Percentiles rank a stretch among this genome's conserved stretches.
These are phyloP conservation scores for Neonectria coccinea DNA, from an alignment of 2,329 filamentous ascomycete species.

Conservation along the genomic window DNA sequence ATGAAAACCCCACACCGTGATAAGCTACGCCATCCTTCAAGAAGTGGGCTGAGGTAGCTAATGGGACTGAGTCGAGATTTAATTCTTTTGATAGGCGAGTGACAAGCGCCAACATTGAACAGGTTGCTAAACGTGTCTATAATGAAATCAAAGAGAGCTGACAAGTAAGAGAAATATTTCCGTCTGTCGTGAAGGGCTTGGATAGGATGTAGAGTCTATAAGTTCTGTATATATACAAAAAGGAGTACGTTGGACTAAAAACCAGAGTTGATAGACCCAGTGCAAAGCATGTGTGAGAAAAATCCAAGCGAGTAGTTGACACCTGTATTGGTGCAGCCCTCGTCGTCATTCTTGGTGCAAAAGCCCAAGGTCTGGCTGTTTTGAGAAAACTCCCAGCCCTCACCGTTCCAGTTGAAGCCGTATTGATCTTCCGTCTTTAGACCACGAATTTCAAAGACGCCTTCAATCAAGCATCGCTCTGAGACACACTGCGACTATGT, in stretches of 20 bases:
- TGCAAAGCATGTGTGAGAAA: conserved; percentile 2
- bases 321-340: neutral
- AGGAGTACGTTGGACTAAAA: neutral
- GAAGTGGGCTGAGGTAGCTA: too few relatives aligned
- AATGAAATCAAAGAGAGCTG: too few relatives aligned
- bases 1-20: too few relatives aligned
- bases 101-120: too few relatives aligned
- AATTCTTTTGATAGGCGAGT: too few relatives aligned
- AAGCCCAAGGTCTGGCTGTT: conserved; percentile 5
- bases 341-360: neutral
- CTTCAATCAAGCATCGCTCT: conserved; percentile 3
- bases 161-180: too few relatives aligned
- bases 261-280: neutral
- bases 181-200: too few relatives aligned
- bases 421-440: neutral
- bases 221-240: neutral
- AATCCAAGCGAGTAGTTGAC: conserved; percentile 6
- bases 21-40: too few relatives aligned
- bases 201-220: neutral
- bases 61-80: too few relatives aligned
- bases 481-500: conserved; percentile 2
- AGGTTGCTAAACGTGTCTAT: too few relatives aligned
- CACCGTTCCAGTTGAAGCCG: conserved; percentile 1
- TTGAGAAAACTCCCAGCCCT: conserved; percentile 5
- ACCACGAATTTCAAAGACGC: conserved; percentile 2